A percentile compares a stretch with the other conserved stretches of the same genome.
These are phyloP conservation scores for Pestalotiopsis fici DNA, from an alignment of 2,329 filamentous ascomycete species.

Conservation along the genomic window DNA sequence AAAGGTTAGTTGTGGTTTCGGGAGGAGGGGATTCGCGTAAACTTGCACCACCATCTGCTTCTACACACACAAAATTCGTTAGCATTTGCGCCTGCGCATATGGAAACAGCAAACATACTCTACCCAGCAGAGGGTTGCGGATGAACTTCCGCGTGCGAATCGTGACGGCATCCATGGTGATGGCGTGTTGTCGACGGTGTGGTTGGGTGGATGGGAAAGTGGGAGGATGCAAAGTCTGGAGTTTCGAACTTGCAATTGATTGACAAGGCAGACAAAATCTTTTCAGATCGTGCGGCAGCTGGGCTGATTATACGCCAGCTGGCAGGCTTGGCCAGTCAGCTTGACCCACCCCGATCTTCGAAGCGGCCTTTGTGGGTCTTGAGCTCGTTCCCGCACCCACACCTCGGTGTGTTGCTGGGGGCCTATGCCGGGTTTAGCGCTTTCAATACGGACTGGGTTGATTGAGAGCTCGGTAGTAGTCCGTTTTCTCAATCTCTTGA, in stretches of 20 bases:
- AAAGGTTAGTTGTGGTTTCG: background rate
- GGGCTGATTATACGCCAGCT: background rate
- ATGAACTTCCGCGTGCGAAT: constrained; percentile 94
- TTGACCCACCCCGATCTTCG: background rate
- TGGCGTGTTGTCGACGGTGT: background rate
- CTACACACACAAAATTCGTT: constrained; percentile 17
- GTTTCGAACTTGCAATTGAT: background rate
- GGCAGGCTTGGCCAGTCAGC: background rate
- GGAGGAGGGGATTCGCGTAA: background rate
- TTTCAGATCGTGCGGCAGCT: background rate
- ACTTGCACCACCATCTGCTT: constrained; percentile 99
- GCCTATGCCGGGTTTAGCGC: background rate
- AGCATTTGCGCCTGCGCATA: background rate
- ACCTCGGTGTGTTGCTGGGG: background rate
- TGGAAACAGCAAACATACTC: constrained; percentile 32
- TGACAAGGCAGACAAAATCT: background rate
- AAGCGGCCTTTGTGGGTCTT: background rate
- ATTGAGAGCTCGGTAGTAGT: background rate
- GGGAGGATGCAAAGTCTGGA: background rate
- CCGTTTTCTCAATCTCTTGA: too few relatives aligned
- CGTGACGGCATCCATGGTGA: constrained; percentile 2
- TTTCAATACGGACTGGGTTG: background rate
- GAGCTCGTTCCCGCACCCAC: background rate
- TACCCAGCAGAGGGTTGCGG: constrained; percentile 97
- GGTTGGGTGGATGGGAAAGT: background rate